These are phyloP conservation scores for Radiomyces spectabilis DNA, from an alignment of 192 early-diverging fungal genomes.

Conservation along the genomic window DNA sequence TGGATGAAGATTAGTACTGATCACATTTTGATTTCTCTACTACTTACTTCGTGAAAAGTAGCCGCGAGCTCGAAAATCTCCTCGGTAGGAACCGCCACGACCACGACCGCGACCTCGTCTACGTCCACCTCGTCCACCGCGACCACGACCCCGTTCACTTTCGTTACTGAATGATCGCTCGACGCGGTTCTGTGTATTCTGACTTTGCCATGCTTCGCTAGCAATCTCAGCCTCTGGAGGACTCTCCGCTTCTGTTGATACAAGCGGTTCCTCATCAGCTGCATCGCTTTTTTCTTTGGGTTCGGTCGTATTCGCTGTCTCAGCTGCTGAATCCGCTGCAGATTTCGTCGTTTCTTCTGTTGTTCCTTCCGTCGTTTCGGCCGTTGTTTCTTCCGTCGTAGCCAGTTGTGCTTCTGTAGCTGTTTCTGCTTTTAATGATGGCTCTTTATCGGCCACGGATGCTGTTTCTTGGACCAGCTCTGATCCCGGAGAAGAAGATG, in stretches of 20 bases:
- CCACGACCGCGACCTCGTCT: background rate
- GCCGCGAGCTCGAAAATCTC: background rate
- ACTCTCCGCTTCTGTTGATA: no score
- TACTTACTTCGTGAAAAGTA: background rate
- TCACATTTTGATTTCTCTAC: no score
- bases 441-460: background rate
- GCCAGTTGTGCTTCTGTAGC: background rate
- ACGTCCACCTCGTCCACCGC: background rate
- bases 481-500: background rate
- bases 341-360: background rate
- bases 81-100: background rate
- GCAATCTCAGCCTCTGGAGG: no score
- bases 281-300: no score
- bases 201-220: no score
- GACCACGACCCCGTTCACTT: background rate
- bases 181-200: no score
- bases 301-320: background rate
- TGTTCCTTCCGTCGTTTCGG: background rate
- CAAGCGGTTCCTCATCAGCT: no score
- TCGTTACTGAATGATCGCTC: no score
- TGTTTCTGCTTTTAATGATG: no score
- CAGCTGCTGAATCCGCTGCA: background rate
- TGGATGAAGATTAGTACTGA: no score
- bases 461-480: background rate
- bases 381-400: background rate